These are phyloP conservation scores for Metroxylon sagu DNA, from an alignment of 176 grass and related monocot genomes.

Conservation along the genomic window DNA sequence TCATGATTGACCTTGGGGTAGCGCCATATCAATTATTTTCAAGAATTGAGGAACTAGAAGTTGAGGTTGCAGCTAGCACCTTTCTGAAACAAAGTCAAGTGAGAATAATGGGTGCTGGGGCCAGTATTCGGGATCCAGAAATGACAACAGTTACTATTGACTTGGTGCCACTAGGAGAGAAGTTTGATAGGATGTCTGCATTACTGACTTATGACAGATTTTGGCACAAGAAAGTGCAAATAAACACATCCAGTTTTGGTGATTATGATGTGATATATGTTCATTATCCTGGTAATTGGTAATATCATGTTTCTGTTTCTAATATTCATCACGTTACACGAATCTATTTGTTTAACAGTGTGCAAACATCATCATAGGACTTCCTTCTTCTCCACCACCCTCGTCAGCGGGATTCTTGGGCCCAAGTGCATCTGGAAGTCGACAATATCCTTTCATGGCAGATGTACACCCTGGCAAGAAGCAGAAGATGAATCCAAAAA, in stretches of 20 bases:
- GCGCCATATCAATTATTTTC: conserved; percentile 64
- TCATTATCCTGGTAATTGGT: conserved; percentile 72
- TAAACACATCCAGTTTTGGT: conserved; percentile 60
- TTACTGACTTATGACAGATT: conserved; percentile 66
- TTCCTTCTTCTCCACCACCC: conserved; percentile 42
- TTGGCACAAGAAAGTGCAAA: conserved; percentile 53
- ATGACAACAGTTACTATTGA: conserved; percentile 63
- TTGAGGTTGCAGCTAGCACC: conserved; percentile 55
- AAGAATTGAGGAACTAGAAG: conserved; percentile 60
- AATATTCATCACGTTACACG: conserved; percentile 4
- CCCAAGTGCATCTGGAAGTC: conserved; percentile 28
- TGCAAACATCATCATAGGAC: conserved; percentile 35
- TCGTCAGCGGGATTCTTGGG: conserved; percentile 30
- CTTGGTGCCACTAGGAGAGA: conserved; percentile 70
- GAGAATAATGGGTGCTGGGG: conserved; percentile 66
- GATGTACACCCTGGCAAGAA: conserved; percentile 37
- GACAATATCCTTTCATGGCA: conserved; percentile 44
- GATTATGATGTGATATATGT: conserved; percentile 57
- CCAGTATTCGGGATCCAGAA: conserved; percentile 46
- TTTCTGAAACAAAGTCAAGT: conserved; percentile 78
- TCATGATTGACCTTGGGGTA: conserved; percentile 52
- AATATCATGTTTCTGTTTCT: conserved; percentile 25
- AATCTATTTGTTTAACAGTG: neutral
- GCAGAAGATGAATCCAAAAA: conserved; percentile 48
- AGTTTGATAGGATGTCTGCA: conserved; percentile 67